A percentile compares a stretch with the other conserved stretches of the same genome.
These are phyloP conservation scores for Mucor indicus DNA, from an alignment of 371 early-diverging fungal species.

Conservation along the genomic window DNA sequence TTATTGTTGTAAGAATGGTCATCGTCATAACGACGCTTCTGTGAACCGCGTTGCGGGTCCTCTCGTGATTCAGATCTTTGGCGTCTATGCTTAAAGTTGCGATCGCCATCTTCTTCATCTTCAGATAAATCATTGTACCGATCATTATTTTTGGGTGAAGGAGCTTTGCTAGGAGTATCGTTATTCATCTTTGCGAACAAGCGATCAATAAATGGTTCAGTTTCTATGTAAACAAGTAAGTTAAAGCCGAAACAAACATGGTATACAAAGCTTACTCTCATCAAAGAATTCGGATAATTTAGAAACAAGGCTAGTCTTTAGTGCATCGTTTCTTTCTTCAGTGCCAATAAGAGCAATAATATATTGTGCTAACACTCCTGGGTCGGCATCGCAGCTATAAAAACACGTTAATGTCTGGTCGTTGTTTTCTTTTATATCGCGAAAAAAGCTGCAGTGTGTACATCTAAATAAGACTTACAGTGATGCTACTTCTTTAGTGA, in stretches of 20 bases:
- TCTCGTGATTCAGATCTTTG: constrained; percentile 46
- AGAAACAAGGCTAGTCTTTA: constrained; percentile 35
- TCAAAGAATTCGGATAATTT: constrained; percentile 57
- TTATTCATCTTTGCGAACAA: constrained; percentile 54
- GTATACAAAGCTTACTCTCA: constrained; percentile 65
- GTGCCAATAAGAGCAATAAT: constrained; percentile 74
- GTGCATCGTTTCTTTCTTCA: constrained; percentile 46
- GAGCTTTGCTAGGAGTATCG: constrained; percentile 16
- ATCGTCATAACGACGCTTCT: constrained; percentile 28
- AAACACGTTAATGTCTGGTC: constrained; percentile 1
- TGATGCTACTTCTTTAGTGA: constrained; percentile 44
- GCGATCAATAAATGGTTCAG: constrained; percentile 59
- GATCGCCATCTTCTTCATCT: constrained; percentile 63
- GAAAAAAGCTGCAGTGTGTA: not conserved
- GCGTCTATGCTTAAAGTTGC: constrained; percentile 74
- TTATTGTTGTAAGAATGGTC: constrained; percentile 11
- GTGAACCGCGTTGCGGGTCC: constrained; percentile 9
- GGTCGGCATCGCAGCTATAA: constrained; percentile 79
- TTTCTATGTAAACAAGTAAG: constrained; percentile 44
- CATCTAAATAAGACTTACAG: constrained; percentile 38
- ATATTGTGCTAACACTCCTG: constrained; percentile 75
- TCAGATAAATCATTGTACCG: constrained; percentile 57
- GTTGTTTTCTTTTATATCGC: not conserved
- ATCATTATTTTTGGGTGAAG: constrained; percentile 1
- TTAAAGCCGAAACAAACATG: not conserved